Evolutionary conservation across 306 rosid genomes (phyloP).

Genomic region (Amphicarpaea edgeworthii): DNA sequence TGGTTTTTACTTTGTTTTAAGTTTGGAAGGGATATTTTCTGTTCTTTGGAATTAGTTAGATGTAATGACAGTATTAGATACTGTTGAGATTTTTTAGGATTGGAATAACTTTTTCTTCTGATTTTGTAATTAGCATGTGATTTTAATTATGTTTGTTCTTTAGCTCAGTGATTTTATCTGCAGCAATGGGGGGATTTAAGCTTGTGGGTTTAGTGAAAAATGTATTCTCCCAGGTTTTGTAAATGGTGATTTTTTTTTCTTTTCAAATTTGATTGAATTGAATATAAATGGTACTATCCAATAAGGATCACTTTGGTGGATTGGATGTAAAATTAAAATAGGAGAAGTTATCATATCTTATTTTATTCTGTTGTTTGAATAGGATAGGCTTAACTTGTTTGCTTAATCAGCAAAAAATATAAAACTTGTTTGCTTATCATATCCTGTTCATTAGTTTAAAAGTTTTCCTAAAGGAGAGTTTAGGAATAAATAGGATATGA

Average conservation of each 20-base stretch:
- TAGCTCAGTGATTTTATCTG: not conserved
- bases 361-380: not conserved
- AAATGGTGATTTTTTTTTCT: not conserved
- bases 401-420: no score
- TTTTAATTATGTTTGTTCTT: not conserved
- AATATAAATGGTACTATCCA: not conserved
- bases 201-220: slow-evolving; percentile 4
- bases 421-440: not conserved
- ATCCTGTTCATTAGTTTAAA: not conserved
- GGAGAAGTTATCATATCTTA: not conserved
- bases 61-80: not conserved
- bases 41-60: slow-evolving; percentile 11
- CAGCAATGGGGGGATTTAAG: not conserved
- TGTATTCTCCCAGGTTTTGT: not conserved
- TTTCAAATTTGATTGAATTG: not conserved
- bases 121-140: not conserved
- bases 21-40: not conserved
- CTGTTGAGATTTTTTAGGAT: not conserved
- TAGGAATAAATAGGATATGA: not conserved
- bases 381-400: not conserved
- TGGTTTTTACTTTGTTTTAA: not conserved
- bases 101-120: not conserved
- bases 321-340: not conserved
- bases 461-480: not conserved
- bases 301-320: not conserved